These are phyloP conservation scores for Ceratobasidium sp. DNA, from an alignment of 1,284 basidiomycete genomes.

Conservation along the genomic window DNA sequence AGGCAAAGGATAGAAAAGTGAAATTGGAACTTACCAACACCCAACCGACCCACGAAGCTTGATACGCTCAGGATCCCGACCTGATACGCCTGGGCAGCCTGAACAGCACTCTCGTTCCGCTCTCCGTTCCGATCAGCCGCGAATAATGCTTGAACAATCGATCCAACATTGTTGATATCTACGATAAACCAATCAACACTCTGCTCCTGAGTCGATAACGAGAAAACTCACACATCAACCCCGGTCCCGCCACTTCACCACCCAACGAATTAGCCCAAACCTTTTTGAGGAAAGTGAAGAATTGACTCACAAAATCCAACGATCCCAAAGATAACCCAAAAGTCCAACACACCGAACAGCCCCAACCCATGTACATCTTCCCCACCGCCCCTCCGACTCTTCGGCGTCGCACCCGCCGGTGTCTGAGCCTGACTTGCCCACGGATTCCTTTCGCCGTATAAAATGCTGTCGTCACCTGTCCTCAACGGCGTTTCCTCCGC, in stretches of 20 bases:
- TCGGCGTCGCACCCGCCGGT: constrained; percentile 6
- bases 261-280: constrained; percentile 24
- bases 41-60: constrained; percentile 85
- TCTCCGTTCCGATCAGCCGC: constrained; percentile 67
- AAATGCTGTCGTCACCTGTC: constrained; percentile 22
- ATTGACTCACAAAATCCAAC: constrained; percentile 71
- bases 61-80: constrained; percentile 87
- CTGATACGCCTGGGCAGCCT: constrained; percentile 85
- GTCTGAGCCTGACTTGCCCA: constrained; percentile 43
- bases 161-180: constrained; percentile 97
- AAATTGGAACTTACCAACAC: constrained; percentile 75
- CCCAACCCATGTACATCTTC: constrained; percentile 65
- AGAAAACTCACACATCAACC: constrained; percentile 83
- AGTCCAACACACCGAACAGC: constrained; percentile 69
- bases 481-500: constrained; percentile 33
- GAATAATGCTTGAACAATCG: constrained; percentile 87
- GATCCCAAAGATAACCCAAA: constrained; percentile 79
- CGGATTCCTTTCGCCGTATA: constrained; percentile 39
- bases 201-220: not conserved
- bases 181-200: constrained; percentile 5
- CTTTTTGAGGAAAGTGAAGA: not conserved
- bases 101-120: constrained; percentile 75
- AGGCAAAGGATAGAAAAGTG: not conserved
- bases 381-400: not conserved
- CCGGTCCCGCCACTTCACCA: constrained; percentile 83